Base-by-base conservation (phyloP, 257 asterid species). In the Paraleonurus japonicus region DNA sequence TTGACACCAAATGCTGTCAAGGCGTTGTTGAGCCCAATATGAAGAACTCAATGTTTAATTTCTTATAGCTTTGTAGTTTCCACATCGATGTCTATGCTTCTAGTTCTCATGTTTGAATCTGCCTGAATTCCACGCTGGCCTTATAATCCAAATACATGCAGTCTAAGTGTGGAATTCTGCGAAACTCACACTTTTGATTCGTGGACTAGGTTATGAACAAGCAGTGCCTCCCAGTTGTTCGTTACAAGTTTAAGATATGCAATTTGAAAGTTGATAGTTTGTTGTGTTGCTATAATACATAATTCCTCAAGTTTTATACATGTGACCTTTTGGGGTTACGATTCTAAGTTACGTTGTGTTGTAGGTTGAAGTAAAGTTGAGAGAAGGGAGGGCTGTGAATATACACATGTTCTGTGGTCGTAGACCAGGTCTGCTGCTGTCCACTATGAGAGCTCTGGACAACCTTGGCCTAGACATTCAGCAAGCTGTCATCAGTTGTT, bases 401-500 rank as follows among this genome's bases (percentile, higher is more conserved):
- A 86, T 91, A 67, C 97, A 91, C 64, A 91, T 91, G 97, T 89
- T 91, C 58, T 87, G 97, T 71, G 83, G 87, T 20, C 95, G 97
- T 63, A 84, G 87, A 80, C 93, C 92, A 3, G 97, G 96, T 19
- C 87, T 92, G 51, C 59, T 92, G 76, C 88, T 87, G 54, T 92
- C 97, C 71, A 87, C 97, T 72, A 83, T 92, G 88, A 83, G 85
- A 79, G 93, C 93, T 59, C 76, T 92, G 70, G 97, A 92, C 81
- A 84, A 76, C 82, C 95, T 92, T 24, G 97, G 94, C 35, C 87
- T 92, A 7, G 97, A 92, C 83, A 83, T 92, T 67, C 97, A 92
- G 75, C 97, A 92, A 78, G 97, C 97, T 39, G 97, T 92, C n/a
- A 89, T 92, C 75, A 92, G 97, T 85, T 92, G 97, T 79, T 89